These are phyloP conservation scores for Arctium minus DNA, from an alignment of 129 eudicot species.

Conservation along the genomic window DNA sequence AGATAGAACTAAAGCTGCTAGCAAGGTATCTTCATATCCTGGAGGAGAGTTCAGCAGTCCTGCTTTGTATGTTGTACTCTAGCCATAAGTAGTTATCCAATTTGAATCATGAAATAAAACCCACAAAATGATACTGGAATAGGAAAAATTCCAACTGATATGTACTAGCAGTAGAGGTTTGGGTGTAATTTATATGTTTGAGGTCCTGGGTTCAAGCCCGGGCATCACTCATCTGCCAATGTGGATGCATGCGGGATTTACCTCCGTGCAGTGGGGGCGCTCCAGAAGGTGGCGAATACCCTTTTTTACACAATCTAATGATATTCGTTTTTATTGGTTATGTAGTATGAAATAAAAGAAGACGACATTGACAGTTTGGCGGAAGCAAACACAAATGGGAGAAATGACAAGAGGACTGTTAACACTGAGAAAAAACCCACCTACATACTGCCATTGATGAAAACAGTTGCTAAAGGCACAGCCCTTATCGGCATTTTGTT, in stretches of 20 bases:
- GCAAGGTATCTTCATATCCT: slow-evolving; percentile 21
- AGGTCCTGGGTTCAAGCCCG: too few relatives aligned
- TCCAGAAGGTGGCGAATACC: too few relatives aligned
- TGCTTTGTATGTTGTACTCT: neutral
- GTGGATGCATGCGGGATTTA: too few relatives aligned
- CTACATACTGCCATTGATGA: slow-evolving; percentile 35
- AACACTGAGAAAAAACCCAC: slow-evolving; percentile 17
- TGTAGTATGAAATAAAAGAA: slow-evolving; percentile 23
- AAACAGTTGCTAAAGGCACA: slow-evolving; percentile 62
- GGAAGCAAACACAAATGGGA: slow-evolving; percentile 22
- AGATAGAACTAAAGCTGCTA: slow-evolving; percentile 6
- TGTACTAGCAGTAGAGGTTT: neutral
- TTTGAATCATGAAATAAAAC: neutral
- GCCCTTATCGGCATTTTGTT: slow-evolving; percentile 60
- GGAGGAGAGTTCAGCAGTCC: neutral
- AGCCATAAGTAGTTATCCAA: neutral
- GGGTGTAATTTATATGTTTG: too few relatives aligned
- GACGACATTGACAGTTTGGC: neutral
- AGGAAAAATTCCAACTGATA: neutral
- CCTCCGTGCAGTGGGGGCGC: too few relatives aligned
- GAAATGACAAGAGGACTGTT: neutral
- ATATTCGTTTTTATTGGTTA: neutral
- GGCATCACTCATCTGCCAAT: too few relatives aligned
- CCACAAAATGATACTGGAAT: neutral
- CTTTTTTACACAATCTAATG: neutral